These are phyloP conservation scores for Cryptococcus hybrid DNA, from an alignment of 1,284 basidiomycete species.

Conservation along the genomic window DNA sequence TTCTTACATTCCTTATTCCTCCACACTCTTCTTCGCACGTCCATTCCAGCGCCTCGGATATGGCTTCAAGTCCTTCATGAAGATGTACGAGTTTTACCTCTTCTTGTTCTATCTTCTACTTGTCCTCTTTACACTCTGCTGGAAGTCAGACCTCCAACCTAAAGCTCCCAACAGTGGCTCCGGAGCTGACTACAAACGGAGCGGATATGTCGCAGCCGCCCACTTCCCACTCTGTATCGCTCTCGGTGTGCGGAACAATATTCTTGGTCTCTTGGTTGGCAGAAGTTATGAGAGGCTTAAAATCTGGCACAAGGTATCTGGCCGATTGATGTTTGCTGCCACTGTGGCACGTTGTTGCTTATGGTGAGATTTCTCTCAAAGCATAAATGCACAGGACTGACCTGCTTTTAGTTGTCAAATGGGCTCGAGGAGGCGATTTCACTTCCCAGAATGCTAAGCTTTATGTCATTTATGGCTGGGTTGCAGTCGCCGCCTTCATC, in stretches of 20 bases:
- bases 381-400: background rate
- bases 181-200: constrained; percentile 39
- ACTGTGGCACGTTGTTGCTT: constrained; percentile 56
- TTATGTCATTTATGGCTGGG: constrained; percentile 28
- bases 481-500: constrained; percentile 28
- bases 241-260: constrained; percentile 46
- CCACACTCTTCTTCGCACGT: constrained; percentile 19
- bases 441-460: constrained; percentile 10
- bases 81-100: constrained; percentile 29
- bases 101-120: constrained; percentile 33
- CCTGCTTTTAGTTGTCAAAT: constrained; percentile 33
- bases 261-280: constrained; percentile 54
- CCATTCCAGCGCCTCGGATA: constrained; percentile 32
- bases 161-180: constrained; percentile 20
- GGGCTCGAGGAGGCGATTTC: constrained; percentile 24
- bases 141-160: constrained; percentile 26
- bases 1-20: constrained; percentile 27
- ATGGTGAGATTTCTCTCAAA: constrained; percentile 27
- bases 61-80: constrained; percentile 27
- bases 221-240: constrained; percentile 46
- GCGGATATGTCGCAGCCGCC: constrained; percentile 39
- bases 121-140: constrained; percentile 32
- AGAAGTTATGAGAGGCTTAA: constrained; percentile 75
- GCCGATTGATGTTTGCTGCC: constrained; percentile 64
- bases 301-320: constrained; percentile 72